Conservation (phyloP, 805 yeast species). For the Blastobotrys attinorum region DNA sequence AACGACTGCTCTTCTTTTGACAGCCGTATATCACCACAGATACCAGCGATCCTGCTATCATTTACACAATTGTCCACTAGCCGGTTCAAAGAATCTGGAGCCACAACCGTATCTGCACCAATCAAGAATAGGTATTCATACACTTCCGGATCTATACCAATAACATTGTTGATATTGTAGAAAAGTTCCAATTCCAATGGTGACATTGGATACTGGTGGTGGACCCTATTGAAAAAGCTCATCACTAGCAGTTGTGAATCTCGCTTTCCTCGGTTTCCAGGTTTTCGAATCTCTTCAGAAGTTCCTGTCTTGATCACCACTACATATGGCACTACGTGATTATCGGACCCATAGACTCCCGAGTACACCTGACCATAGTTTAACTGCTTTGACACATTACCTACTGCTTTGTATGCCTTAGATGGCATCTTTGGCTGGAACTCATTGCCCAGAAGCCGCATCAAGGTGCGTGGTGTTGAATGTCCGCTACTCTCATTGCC, state of each 20-base stretch:
- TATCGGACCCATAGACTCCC: constrained; percentile 52
- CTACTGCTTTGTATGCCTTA: constrained; percentile 49
- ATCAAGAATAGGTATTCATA: constrained; percentile 51
- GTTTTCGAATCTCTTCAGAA: constrained; percentile 41
- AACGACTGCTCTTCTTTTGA: constrained; percentile 45
- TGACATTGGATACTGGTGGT: constrained; percentile 52
- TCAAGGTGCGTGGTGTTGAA: constrained; percentile 48
- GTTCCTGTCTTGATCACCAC: constrained; percentile 51
- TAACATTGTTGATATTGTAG: constrained; percentile 45
- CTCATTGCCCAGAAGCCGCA: constrained; percentile 38
- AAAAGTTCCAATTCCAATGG: constrained; percentile 49
- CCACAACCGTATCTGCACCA: constrained; percentile 54
- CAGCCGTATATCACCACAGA: constrained; percentile 56
- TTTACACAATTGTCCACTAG: constrained; percentile 52
- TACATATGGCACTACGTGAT: constrained; percentile 45
- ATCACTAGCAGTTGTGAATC: constrained; percentile 53
- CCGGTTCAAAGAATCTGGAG: constrained; percentile 46
- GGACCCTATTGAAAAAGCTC: constrained; percentile 52
- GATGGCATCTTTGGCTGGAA: constrained; percentile 43
- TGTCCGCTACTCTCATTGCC: constrained; percentile 54
- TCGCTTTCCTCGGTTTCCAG: constrained; percentile 61
- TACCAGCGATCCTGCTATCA: constrained; percentile 48
- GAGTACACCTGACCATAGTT: constrained; percentile 55
- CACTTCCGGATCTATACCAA: constrained; percentile 54
- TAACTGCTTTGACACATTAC: constrained; percentile 51